Base-by-base conservation (phyloP, 2,329 filamentous ascomycete species). In the Colletotrichum liriopes region DNA sequence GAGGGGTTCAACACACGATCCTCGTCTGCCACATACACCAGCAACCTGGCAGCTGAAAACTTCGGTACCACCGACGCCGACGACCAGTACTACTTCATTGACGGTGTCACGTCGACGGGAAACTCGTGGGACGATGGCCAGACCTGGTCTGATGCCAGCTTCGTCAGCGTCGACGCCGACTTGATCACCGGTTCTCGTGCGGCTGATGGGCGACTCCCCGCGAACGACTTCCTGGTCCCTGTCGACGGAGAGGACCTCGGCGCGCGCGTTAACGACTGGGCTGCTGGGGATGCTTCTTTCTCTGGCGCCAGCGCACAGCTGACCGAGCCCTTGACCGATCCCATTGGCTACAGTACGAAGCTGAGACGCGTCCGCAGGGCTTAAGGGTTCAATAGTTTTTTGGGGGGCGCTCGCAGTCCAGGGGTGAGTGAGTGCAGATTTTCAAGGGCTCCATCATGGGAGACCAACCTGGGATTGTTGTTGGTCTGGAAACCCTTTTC, bases 1-100 rank as follows among this genome's bases (percentile, higher is more conserved):
- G 79, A 79, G 16, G 84, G 84, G 5, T 85, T 82, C 76, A 77
- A 81, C 56, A 80, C 84, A 75, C 77, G 77, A 41, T 80, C 77
- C 16, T 61, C 65, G 45, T 26, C 29, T 14, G 70, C 65, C 35
- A 68, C 65, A 11, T 68, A 65, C 55, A 20, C 20, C n/a, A 41
- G 32, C 59, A 68, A 65, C 54, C 52, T 68, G n/a, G 70, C 60
- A 16, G 70, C 65, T 23, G 59, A 56, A 51, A 65, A 65, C 54
- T 45, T 20, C 54, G 65, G 54, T n/a, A 60, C 65, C 39, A 60
- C 60, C 23, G 56, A 43, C 65, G 47, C 45, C 11, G n/a, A 51
- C 6, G 52, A 54, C 37, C 54, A 72, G 54, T 47, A 65, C 26
- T 60, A 55, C 39, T 63, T 61, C 16, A 35, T 60, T 16, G 18